Base-by-base conservation (phyloP, 768 basidiomycete species). In the Lanmaoa pseudosensibilis region DNA sequence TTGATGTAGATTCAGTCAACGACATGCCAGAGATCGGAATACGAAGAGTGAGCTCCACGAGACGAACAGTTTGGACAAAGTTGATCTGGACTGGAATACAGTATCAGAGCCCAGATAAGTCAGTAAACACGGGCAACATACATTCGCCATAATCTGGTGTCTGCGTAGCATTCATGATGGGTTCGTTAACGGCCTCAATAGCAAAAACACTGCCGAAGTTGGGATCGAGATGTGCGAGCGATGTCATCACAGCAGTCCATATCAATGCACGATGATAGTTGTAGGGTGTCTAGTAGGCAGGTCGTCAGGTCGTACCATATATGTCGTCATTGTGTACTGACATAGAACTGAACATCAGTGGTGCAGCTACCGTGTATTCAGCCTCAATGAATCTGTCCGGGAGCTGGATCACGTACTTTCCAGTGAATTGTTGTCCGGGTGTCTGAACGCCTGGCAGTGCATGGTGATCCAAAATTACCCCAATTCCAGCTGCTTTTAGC, bases 181-280 rank as follows among this genome's bases (percentile, higher is more conserved):
- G 87, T 55, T 92, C 90, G 58, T 92, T 92, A 27, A 87, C 76
- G 1, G 90, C 90, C 61, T 92, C 81, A 32, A 92, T 86, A 2
- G 86, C 75, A 41, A 86, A 84, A 18, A 87, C 88, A 33, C 75
- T 82, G 18, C 62, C 72, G 64, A 92, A 92, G 39, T 75, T 73
- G 6, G 88, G 78, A 65, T 91, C 85, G 34, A 87, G 71, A 61
- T 92, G 90, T 1, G 87, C 74, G 5, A 92, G 73, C 11, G 80
- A 71, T 1, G 90, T 86, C 85, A 92, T 91, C 19, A 92, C 86
- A 13, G 84, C 84, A 0, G 88, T 83, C 90, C 90, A 92, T n/a
- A 86, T 73, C 45, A 92, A 74, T 9, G 90, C 90, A 7, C 90
- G 85, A 56, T 83, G 80, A 59, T 89, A 92, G 67, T 92, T 92